A percentile compares a stretch with the other conserved stretches of the same genome.
These are phyloP conservation scores for Apiospora aurea DNA, from an alignment of 2,329 filamentous ascomycete genomes.

Conservation along the genomic window DNA sequence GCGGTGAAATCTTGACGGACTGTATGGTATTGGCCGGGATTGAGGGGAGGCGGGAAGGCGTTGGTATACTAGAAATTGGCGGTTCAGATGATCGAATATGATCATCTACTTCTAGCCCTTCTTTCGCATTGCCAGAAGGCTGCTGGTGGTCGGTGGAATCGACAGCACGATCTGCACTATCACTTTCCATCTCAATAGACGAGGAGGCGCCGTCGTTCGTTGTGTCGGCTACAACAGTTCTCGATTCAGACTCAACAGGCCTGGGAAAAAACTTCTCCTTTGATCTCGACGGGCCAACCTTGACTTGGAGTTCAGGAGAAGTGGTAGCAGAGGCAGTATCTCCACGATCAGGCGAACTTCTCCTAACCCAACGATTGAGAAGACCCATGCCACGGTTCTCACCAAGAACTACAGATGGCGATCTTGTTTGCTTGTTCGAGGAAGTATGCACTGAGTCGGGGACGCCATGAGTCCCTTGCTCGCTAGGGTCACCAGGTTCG, in stretches of 20 bases:
- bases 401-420: constrained; percentile 24
- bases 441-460: constrained; percentile 13
- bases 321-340: constrained; percentile 23
- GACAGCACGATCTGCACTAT: constrained; percentile 25
- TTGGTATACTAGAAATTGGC: constrained; percentile 44
- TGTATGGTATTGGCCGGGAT: constrained; percentile 34
- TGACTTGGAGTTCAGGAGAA: constrained; percentile 24
- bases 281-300: constrained; percentile 24
- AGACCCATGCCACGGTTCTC: constrained; percentile 28
- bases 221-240: background rate
- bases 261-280: constrained; percentile 21
- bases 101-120: background rate
- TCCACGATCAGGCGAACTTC: constrained; percentile 34
- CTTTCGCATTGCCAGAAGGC: background rate
- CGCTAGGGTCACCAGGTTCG: background rate
- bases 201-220: background rate
- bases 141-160: constrained; percentile 21
- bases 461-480: background rate
- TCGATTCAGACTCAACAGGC: background rate
- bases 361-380: constrained; percentile 39
- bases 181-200: background rate
- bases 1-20: constrained; percentile 56
- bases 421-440: constrained; percentile 22
- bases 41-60: constrained; percentile 40
- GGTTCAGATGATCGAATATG: constrained; percentile 34